phyloP scores from a whole-genome alignment of 768 basidiomycete species.

The Boletus edulis region DNA sequence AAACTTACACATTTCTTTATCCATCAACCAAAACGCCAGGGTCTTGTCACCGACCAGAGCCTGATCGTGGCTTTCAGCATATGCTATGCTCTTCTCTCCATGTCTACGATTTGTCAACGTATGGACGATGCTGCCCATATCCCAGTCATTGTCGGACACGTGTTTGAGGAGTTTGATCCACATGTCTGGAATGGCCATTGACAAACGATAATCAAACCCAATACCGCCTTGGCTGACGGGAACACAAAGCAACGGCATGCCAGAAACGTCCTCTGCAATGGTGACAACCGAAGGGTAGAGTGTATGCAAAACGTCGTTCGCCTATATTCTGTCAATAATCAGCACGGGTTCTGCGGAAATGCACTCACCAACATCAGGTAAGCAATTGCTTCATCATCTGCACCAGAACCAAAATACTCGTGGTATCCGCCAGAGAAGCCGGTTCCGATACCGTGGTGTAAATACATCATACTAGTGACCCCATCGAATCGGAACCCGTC shows the following conservation, averaged over 20 bases:
- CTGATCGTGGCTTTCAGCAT: constrained; percentile 97
- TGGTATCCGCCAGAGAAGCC: constrained; percentile 98
- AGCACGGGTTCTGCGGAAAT: neutral
- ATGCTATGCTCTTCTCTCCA: constrained; percentile 88
- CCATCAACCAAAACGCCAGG: constrained; percentile 99
- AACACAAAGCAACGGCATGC: constrained; percentile 93
- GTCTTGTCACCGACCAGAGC: constrained; percentile 99
- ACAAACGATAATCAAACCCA: constrained; percentile 96
- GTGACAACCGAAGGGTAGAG: constrained; percentile 81
- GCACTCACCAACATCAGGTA: constrained; percentile 93
- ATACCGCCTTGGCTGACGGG: constrained; percentile 82
- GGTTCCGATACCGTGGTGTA: constrained; percentile 95
- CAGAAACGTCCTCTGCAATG: constrained; percentile 98
- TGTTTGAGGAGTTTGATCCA: constrained; percentile 99
- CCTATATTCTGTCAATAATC: constrained; percentile 47
- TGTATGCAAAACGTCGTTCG: constrained; percentile 84
- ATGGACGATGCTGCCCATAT: constrained; percentile 80
- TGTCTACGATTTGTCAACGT: constrained; percentile 89
- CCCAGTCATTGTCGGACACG: constrained; percentile 82
- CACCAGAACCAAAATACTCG: constrained; percentile 89
- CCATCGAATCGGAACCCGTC: constrained; percentile 99
- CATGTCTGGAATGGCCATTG: constrained; percentile 99
- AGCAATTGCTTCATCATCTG: constrained; percentile 86
- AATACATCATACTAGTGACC: constrained; percentile 99
- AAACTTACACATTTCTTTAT: constrained; percentile 96